Base-by-base conservation (phyloP, 2,329 filamentous ascomycete genomes). In the Phoma herbarum region DNA sequence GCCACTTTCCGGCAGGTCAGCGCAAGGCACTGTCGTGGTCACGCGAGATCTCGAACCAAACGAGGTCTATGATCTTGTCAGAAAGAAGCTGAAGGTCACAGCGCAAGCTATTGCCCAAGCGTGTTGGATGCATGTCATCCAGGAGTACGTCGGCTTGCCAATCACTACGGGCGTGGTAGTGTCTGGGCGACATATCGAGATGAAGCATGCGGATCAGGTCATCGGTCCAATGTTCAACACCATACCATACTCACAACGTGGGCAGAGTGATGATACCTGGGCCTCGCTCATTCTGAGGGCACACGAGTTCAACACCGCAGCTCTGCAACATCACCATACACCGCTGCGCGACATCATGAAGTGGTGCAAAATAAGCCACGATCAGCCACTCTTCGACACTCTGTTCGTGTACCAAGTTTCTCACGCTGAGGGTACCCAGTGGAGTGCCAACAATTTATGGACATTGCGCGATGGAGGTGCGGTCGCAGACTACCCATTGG, bases 141-240 rank as follows among this genome's bases (percentile, higher is more conserved):
- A 85, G 26, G 80, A 80, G 42, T 74, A 84, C 60, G 78, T 84
- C 26, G 72, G 77, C 3, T 71, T 77, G 16, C 75, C 81, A 7
- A 77, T 85, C 1, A 85, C 86, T 0, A 80, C 93, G 14, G 94
- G 94, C 0, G 79, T 96, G 20, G 84, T 97, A 12, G 84, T 91
- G 0, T 95, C 93, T 7, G 94, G 93, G 0, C 85, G 93, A 59
- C 85, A 87, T 0, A 85, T 96, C 4, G 85, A 90, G 42, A 78
- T 92, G 12, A 83, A 88, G 8, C 81, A 82, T 2, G 84, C 88
- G 2, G 89, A 93, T 45, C 72, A 82, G 22, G 85, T 91, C 0
- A 84, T 95, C 41, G 94, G 93, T 0, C 93, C 94, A 0, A 79
- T 97, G 20, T 96, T 97, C 83, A 97, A 97, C 72, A 97, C 93